phyloP scores from a whole-genome alignment of 345 rosid species.

The Euphorbia peplus region DNA sequence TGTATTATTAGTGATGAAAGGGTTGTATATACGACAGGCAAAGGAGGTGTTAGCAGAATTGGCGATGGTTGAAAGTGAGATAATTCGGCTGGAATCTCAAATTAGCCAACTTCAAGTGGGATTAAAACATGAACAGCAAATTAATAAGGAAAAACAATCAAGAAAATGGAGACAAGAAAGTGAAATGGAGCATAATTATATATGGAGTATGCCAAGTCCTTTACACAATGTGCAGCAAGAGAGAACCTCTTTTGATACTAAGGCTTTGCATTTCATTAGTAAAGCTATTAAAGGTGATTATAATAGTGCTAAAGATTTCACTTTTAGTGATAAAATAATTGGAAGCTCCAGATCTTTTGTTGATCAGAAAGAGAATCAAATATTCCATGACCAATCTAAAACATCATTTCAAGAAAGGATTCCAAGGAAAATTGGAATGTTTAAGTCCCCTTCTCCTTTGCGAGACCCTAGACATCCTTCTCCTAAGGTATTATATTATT shows the following conservation, averaged over 20 bases:
- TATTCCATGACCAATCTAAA: constrained; percentile 34
- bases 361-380: constrained; percentile 48
- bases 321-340: constrained; percentile 38
- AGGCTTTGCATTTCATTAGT: constrained; percentile 84
- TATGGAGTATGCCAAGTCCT: constrained; percentile 32
- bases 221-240: constrained; percentile 36
- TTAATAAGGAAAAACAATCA: constrained; percentile 45
- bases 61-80: constrained; percentile 72
- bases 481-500: constrained; percentile 49
- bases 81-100: constrained; percentile 62
- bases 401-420: not conserved
- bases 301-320: constrained; percentile 39
- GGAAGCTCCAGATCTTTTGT: no score
- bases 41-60: constrained; percentile 77
- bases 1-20: no score
- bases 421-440: constrained; percentile 40
- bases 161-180: constrained; percentile 35
- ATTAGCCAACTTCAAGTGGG: constrained; percentile 56
- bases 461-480: constrained; percentile 66
- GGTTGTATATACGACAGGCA: constrained; percentile 41
- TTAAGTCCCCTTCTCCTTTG: constrained; percentile 61
- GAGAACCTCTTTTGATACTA: constrained; percentile 57
- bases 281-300: constrained; percentile 87
- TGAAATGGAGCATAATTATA: no score
- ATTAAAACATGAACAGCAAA: constrained; percentile 58